Evolutionary conservation across 192 early-diverging fungal genomes (phyloP).

Genomic region (Dissophora globulifera): DNA sequence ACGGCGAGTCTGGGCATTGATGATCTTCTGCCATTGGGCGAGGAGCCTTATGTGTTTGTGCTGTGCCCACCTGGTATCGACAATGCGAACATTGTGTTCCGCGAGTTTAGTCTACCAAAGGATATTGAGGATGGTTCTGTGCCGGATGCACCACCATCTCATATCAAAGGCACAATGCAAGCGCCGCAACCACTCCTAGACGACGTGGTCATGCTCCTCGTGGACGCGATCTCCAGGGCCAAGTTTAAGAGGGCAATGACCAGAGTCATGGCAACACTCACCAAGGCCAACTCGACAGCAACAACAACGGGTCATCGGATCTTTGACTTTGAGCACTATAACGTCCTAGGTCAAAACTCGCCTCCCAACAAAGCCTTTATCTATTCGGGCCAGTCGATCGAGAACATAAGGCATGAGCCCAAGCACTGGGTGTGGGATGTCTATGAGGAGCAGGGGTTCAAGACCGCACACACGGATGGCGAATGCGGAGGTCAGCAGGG

Average conservation of each 20-base stretch:
- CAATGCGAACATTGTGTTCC: slow-evolving; percentile 44
- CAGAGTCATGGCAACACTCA: slow-evolving; percentile 24
- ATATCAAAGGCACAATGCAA: slow-evolving; percentile 18
- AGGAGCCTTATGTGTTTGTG: slow-evolving; percentile 43
- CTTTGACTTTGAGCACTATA: slow-evolving; percentile 48
- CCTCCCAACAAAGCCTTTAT: slow-evolving; percentile 54
- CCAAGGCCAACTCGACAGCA: slow-evolving; percentile 9
- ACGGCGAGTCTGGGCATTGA: slow-evolving; percentile 11
- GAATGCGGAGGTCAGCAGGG: slow-evolving; percentile 48
- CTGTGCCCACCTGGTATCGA: slow-evolving; percentile 38
- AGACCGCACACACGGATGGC: slow-evolving; percentile 49
- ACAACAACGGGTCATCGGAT: slow-evolving; percentile 15
- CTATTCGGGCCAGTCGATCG: slow-evolving; percentile 54
- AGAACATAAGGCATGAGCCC: slow-evolving; percentile 28
- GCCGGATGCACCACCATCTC: slow-evolving; percentile 14
- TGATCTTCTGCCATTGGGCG: slow-evolving; percentile 20
- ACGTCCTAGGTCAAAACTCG: slow-evolving; percentile 49
- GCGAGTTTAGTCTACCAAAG: slow-evolving; percentile 28
- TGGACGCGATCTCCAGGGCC: slow-evolving; percentile 48
- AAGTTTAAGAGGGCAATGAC: slow-evolving; percentile 39
- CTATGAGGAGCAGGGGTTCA: slow-evolving; percentile 50
- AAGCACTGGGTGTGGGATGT: slow-evolving; percentile 54
- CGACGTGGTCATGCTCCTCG: slow-evolving; percentile 50
- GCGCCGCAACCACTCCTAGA: slow-evolving; percentile 38
- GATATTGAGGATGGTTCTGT: neutral